These are phyloP conservation scores for Bigelowiella natans DNA, from an alignment of 78 protist species.

Conservation along the genomic window DNA sequence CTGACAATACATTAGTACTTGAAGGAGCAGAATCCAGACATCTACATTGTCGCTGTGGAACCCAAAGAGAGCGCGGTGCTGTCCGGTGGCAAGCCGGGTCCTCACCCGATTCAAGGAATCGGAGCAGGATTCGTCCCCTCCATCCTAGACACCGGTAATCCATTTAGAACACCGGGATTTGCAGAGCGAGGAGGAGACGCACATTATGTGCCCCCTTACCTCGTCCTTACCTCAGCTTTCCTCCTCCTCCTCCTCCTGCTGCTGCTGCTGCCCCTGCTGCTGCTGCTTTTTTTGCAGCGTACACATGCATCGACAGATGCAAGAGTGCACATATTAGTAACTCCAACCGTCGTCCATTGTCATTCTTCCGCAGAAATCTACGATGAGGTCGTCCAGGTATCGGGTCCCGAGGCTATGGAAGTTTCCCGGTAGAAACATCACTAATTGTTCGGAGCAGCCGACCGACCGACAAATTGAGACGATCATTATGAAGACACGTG, in stretches of 20 bases:
- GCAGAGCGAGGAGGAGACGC: too few species aligned
- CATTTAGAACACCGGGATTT: too few species aligned
- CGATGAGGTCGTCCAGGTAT: conserved; percentile 25
- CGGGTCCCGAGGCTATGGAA: conserved; percentile 25
- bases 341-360: too few species aligned
- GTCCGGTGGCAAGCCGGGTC: conserved; percentile 36
- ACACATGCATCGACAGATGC: too few species aligned
- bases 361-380: neutral
- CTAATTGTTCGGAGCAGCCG: too few species aligned
- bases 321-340: too few species aligned
- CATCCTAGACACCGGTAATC: neutral
- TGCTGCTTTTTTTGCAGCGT: neutral
- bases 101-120: conserved; percentile 81
- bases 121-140: conserved; percentile 72
- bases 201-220: neutral
- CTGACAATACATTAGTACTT: neutral
- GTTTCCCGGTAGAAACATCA: neutral
- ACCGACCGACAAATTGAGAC: too few species aligned
- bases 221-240: neutral
- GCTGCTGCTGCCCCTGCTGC: neutral
- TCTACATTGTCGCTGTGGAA: conserved; percentile 36
- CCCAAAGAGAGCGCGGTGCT: conserved; percentile 33
- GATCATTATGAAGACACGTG: too few species aligned
- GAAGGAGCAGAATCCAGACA: conserved; percentile 18
- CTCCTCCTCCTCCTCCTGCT: conserved; percentile 4